A percentile compares a stretch with the other conserved stretches of the same genome.
Conservation (phyloP, 2,329 filamentous ascomycete species). For the Claviceps digitariae region DNA sequence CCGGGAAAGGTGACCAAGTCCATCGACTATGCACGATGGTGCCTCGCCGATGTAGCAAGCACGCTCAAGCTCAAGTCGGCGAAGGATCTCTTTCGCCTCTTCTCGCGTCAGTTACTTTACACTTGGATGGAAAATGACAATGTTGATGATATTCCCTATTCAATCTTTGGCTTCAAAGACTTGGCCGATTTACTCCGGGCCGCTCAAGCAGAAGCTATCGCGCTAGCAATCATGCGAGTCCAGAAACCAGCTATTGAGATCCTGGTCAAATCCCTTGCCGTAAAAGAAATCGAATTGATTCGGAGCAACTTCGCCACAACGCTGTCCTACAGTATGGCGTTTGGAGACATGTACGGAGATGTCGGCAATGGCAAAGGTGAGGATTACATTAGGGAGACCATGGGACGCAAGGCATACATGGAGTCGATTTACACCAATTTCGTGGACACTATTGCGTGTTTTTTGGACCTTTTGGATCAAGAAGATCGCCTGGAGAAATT, state of each 20-base stretch:
- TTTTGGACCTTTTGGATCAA: slow-evolving; percentile 66
- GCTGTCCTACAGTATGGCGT: slow-evolving; percentile 71
- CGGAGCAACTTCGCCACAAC: slow-evolving; percentile 60
- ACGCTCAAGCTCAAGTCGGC: slow-evolving; percentile 52
- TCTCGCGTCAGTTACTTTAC: slow-evolving; percentile 77
- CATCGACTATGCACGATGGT: slow-evolving; percentile 56
- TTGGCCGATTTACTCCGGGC: slow-evolving; percentile 56
- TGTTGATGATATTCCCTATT: slow-evolving; percentile 63
- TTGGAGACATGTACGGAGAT: slow-evolving; percentile 22
- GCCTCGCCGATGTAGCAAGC: slow-evolving; percentile 52
- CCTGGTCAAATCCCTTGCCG: slow-evolving; percentile 44
- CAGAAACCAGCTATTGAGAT: slow-evolving; percentile 49
- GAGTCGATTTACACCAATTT: slow-evolving; percentile 56
- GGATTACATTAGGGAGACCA: slow-evolving; percentile 49
- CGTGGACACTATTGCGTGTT: slow-evolving; percentile 59
- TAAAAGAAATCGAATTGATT: slow-evolving; percentile 44
- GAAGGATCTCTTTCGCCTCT: slow-evolving; percentile 64
- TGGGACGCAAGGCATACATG: slow-evolving; percentile 55
- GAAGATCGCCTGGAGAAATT: slow-evolving; percentile 60
- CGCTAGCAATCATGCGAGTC: slow-evolving; percentile 69
- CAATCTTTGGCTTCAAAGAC: slow-evolving; percentile 66
- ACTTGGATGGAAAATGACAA: slow-evolving; percentile 67
- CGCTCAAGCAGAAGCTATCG: slow-evolving; percentile 64
- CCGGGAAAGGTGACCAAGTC: slow-evolving; percentile 58
- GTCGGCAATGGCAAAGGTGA: slow-evolving; percentile 42